These are phyloP conservation scores for Talaromyces ruber DNA, from an alignment of 495 filamentous ascomycete genomes.

Conservation along the genomic window DNA sequence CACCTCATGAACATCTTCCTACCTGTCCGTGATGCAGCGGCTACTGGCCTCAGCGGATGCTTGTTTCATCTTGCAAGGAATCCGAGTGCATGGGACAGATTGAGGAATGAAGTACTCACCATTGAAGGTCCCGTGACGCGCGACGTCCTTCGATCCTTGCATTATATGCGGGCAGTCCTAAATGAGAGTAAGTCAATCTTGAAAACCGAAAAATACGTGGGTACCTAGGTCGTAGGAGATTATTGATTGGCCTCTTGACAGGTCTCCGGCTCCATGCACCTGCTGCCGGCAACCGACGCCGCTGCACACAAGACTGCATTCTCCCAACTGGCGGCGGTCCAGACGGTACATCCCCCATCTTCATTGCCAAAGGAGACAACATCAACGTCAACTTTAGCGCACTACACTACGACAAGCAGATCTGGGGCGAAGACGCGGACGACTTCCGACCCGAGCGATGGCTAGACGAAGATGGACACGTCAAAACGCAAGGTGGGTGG, in stretches of 20 bases:
- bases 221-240: not conserved
- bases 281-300: conserved; percentile 39
- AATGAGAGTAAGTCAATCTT: conserved; percentile 20
- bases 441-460: conserved; percentile 49
- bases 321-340: conserved; percentile 36
- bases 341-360: conserved; percentile 26
- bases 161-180: conserved; percentile 37
- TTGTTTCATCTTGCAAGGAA: conserved; percentile 45
- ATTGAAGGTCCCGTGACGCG: conserved; percentile 25
- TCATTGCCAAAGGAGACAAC: conserved; percentile 25
- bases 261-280: conserved; percentile 44
- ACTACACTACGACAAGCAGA: conserved; percentile 44
- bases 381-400: conserved; percentile 34
- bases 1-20: conserved; percentile 48
- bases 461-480: conserved; percentile 22
- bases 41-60: conserved; percentile 38
- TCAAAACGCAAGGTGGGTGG: not conserved
- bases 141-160: conserved; percentile 38
- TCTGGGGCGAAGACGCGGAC: conserved; percentile 42
- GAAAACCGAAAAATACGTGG: conserved; percentile 3
- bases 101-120: conserved; percentile 29
- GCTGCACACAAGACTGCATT: conserved; percentile 33
- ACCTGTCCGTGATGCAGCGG: conserved; percentile 52
- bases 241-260: conserved; percentile 5
- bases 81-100: conserved; percentile 34